These are phyloP conservation scores for Cyberlindnera maritima DNA, from an alignment of 805 yeast species.

Conservation along the genomic window DNA sequence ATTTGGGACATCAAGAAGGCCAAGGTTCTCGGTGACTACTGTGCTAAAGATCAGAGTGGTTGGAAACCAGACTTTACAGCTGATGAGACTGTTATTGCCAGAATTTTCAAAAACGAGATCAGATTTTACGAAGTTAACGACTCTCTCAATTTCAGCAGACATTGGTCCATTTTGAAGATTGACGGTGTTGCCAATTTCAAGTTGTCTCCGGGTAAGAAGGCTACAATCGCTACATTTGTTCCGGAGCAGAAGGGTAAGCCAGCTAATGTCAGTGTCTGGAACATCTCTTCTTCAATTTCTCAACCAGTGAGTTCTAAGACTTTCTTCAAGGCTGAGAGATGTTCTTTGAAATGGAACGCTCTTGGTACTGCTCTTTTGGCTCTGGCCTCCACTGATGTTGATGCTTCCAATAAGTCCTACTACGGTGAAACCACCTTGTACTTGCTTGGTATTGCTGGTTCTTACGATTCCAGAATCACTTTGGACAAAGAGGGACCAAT, in stretches of 20 bases:
- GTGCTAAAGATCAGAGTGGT: slow-evolving; percentile 79
- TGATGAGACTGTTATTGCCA: slow-evolving; percentile 72
- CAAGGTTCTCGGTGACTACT: slow-evolving; percentile 55
- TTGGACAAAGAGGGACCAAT: slow-evolving; percentile 94
- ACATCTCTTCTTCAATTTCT: slow-evolving; percentile 50
- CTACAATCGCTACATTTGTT: slow-evolving; percentile 85
- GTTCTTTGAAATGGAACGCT: slow-evolving; percentile 89
- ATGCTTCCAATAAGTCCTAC: slow-evolving; percentile 87
- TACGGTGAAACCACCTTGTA: slow-evolving; percentile 96
- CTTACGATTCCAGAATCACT: slow-evolving; percentile 83
- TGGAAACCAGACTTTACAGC: slow-evolving; percentile 91
- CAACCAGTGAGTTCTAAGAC: slow-evolving; percentile 83
- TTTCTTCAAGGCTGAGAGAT: slow-evolving; percentile 93
- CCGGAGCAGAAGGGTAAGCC: slow-evolving; percentile 89
- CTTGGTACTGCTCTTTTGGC: slow-evolving; percentile 94
- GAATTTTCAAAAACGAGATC: slow-evolving; percentile 56
- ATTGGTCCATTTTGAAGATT: slow-evolving; percentile 55
- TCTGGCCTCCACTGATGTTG: slow-evolving; percentile 93
- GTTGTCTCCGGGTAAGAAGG: slow-evolving; percentile 83
- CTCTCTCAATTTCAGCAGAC: slow-evolving; percentile 43
- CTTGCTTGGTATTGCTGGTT: slow-evolving; percentile 86
- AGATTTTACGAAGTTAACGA: slow-evolving; percentile 61
- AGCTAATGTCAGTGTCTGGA: slow-evolving; percentile 81
- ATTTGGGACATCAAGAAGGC: slow-evolving; percentile 59
- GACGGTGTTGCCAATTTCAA: slow-evolving; percentile 60